Conservation (phyloP, 208 protist species). For the Trypanosoma boissoni region DNA sequence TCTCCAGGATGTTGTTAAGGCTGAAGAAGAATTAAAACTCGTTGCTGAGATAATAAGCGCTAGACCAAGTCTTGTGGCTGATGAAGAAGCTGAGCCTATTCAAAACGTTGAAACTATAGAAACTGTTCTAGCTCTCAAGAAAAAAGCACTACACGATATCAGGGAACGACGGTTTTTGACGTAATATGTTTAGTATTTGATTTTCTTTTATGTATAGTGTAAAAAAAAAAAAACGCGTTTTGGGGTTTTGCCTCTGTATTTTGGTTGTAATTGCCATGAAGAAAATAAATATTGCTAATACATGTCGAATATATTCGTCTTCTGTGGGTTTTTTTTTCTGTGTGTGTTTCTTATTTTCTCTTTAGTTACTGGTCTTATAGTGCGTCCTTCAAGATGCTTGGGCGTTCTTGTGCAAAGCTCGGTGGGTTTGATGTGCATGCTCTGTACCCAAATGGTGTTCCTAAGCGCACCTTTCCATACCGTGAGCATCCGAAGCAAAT, state of each 20-base stretch:
- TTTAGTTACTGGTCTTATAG: no score
- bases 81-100: constrained; percentile 61
- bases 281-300: no score
- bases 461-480: constrained; percentile 86
- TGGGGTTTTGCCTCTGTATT: no score
- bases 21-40: constrained; percentile 60
- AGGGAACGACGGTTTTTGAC: constrained; percentile 23
- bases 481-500: constrained; percentile 87
- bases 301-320: no score
- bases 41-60: constrained; percentile 55
- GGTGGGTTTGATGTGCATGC: constrained; percentile 77
- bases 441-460: constrained; percentile 82
- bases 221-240: constrained; percentile 15
- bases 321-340: no score
- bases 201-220: neutral
- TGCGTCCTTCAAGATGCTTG: constrained; percentile 69
- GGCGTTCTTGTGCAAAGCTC: constrained; percentile 36
- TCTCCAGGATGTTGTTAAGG: constrained; percentile 49
- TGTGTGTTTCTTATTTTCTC: no score
- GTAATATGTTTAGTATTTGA: no score
- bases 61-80: constrained; percentile 49
- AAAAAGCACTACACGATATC: constrained; percentile 37
- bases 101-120: constrained; percentile 49
- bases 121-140: constrained; percentile 55
- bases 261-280: no score